Evolutionary conservation across 768 basidiomycete genomes (phyloP), one percentile per base, ranked within the genome.

Genomic region (Xerocomellus chrysenteron): DNA sequence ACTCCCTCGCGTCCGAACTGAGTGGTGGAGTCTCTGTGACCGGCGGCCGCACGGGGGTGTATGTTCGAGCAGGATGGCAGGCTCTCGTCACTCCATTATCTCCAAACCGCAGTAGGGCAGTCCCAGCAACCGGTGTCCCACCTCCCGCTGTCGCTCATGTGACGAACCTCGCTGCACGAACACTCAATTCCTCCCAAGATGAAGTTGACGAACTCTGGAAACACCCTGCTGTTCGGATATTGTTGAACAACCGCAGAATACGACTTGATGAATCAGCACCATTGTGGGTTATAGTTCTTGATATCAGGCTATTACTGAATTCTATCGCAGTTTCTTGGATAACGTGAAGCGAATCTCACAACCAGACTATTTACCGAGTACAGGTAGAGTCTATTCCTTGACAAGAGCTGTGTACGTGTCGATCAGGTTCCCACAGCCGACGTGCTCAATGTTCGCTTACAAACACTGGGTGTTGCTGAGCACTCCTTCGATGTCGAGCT

Each of bases 381-480:
- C 82, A 63, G 86, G 90, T 87, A 56, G 37, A 17, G 72, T 62
- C 43, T 42, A 21, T 45, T 53, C 36, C 47, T 42, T 41, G 44
- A 14, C 24, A 39, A n/a, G 12, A 30, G 14, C 19, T 14, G 14
- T 17, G 2, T 16, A 42, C 45, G 11, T 57, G 24, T 37, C 56
- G 35, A 61, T 43, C 26, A 28, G 41, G 19, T 48, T 37, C 45
- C 40, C 36, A 36, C 66, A 90, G 90, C 83, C 61, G 90, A 93
- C 69, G 80, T 92, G 53, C 78, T 93, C 14, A 85, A 87, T 54
- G 89, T 89, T 55, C 87, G 90, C 24, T 73, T 93, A 35, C 90
- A 90, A 73, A 92, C 90, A 0, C 73, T 92, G 13, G 90, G 90
- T 3, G 85, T 92, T 21, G 82, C 85, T 54, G 90, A 92, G 61